Evolutionary conservation across 805 yeast species (phyloP), one percentile per base, ranked within the genome.

Genomic region (Metschnikowia cerradonensis): DNA sequence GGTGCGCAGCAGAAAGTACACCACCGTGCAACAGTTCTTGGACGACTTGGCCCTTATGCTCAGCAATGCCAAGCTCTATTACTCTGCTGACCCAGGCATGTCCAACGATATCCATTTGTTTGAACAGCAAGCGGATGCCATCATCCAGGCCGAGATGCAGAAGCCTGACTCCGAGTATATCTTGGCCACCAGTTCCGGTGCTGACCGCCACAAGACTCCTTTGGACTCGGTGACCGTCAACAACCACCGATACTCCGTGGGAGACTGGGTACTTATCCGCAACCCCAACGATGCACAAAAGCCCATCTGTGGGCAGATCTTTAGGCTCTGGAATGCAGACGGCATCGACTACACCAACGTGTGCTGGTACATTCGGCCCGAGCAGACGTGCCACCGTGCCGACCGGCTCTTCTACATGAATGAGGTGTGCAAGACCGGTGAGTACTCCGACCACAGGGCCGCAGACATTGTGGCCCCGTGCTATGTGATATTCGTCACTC

Each of bases 301-400:
- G 66, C 98, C 99, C 14, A 91, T 91, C 19, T 88, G 90, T 34
- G 97, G 95, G 14, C 99, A 94, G 68, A 81, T 94, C 30, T 94
- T 92, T 72, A 80, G 96, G 61, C 80, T 94, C 54, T 94, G 99
- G 99, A 77, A 82, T n/a, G 95, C 90, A 56, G 95, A 91, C 49
- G 81, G 82, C 8, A 83, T 84, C 60, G 80, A 85, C 53, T 91
- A 91, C 83, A 80, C 91, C 63, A 92, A 94, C 65, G 96, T 89
- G 37, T 94, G 98, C 73, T 94, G 98, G 99, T 94, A 92, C 69
- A 86, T 89, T 63, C 82, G 98, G 59, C 97, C 99, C 0, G 98
- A 94, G 67, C 97, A 95, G 76, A 94, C 99, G 0, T 96, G 94
- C 41, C 99, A 94, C 68, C 80, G 95, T 60, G 86, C 78, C 41